Evolutionary conservation across 2,329 filamentous ascomycete genomes (phyloP).

Genomic region (Fusarium sterilihyphosum): DNA sequence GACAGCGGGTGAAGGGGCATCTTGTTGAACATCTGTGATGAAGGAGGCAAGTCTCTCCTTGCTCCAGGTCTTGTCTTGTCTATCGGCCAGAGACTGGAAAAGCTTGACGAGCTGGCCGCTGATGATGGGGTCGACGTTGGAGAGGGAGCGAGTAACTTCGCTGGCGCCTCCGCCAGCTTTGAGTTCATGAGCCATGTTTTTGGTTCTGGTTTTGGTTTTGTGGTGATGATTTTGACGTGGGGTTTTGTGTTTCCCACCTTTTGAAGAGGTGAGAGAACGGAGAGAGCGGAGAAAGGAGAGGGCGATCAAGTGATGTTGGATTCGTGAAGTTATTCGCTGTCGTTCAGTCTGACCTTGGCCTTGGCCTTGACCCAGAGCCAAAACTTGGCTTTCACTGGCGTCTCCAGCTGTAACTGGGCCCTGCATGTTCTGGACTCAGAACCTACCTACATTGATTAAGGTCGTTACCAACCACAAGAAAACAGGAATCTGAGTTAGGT

Average conservation of each 20-base stretch:
- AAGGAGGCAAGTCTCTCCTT: slow-evolving; percentile 58
- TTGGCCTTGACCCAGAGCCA: not conserved
- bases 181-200: slow-evolving; percentile 28
- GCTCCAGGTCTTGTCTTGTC: slow-evolving; percentile 55
- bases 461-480: not conserved
- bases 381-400: slow-evolving; percentile 1
- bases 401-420: slow-evolving; percentile 15
- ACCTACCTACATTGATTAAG: not conserved
- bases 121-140: slow-evolving; percentile 53
- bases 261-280: slow-evolving; percentile 2
- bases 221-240: not conserved
- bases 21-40: slow-evolving; percentile 57
- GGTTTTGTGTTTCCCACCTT: slow-evolving; percentile 1
- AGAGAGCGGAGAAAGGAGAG: slow-evolving; percentile 34
- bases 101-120: slow-evolving; percentile 57
- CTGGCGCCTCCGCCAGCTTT: slow-evolving; percentile 61
- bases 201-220: not conserved
- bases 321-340: slow-evolving; percentile 37
- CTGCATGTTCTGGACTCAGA: slow-evolving; percentile 28
- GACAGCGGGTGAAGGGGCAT: slow-evolving; percentile 46
- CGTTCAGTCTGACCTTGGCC: not conserved
- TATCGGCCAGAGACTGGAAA: slow-evolving; percentile 56
- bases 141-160: slow-evolving; percentile 53
- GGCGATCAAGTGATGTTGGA: slow-evolving; percentile 28
- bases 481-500: not conserved